Evolutionary conservation across 2,329 filamentous ascomycete species (phyloP), one percentile per base, ranked within the genome.

Genomic region (Pestalotiopsis fici): DNA sequence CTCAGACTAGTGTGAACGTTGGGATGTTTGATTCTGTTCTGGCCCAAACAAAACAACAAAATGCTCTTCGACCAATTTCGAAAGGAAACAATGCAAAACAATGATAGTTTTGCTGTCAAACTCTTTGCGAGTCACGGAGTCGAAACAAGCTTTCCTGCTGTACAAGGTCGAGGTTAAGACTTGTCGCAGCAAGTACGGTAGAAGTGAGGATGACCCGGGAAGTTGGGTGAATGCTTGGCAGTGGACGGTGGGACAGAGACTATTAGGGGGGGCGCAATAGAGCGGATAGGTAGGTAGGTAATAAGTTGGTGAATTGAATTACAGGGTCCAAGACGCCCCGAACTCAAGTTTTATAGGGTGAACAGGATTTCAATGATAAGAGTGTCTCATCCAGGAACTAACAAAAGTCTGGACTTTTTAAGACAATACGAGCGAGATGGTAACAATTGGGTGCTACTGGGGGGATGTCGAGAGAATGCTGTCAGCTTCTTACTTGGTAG

Each of bases 401-500:
- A 60, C 28, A 31, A 60, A 60, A 60, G 57, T 60, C 57, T 60
- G 28, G 57, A 60, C 28, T 15, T 25, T n/a, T 60, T 11, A n/a
- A 60, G 57, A 60, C 25, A 60, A 50, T 50, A n/a, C 18, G 57
- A 60, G 31, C n/a, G 12, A 35, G 13, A 60, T 15, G 57, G 57
- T 37, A 21, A 37, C 31, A 28, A 35, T 60, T n/a, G 28, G 57
- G 27, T 21, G n/a, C 27, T 60, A 13, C 15, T 12, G n/a, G 57
- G 56, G 5, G n/a, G 57, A 21, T 21, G 57, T 35, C 28, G 57
- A 65, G 54, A 39, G 37, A 50, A 59, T 65, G 63, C 50, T 31
- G 63, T 65, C 63, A 65, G 63, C 63, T 65, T 59, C 54, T 57
- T 23, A 31, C 60, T 57, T 27, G 23, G 27, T 25, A 57, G 23